Percentiles rank a stretch among this genome's conserved stretches.
Conservation (phyloP, 2,329 filamentous ascomycete genomes). For the Colletotrichum zoysiae region DNA sequence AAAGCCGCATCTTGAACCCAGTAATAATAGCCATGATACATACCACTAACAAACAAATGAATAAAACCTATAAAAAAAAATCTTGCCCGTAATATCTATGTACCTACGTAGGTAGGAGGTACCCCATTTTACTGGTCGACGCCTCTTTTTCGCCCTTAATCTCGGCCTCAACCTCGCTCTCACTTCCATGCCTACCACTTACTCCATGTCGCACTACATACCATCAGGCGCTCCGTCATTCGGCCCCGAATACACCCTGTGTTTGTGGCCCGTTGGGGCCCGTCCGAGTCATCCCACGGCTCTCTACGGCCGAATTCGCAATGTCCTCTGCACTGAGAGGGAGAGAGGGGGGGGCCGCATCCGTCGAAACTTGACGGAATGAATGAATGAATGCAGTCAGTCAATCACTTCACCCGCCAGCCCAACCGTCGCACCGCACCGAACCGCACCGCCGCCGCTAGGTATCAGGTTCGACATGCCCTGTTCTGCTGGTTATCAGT, state of each 20-base stretch:
- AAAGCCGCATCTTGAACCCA: too few species aligned
- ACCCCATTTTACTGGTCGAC: background rate
- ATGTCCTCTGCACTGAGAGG: background rate
- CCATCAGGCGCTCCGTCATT: background rate
- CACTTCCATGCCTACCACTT: background rate
- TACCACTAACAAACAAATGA: too few species aligned
- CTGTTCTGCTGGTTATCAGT: background rate
- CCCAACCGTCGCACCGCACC: conserved; percentile 9
- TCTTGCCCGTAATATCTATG: too few species aligned
- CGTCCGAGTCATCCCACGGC: too few species aligned
- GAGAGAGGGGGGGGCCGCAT: conserved; percentile 15
- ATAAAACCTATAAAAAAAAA: too few species aligned
- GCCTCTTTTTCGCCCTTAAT: background rate
- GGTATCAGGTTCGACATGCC: background rate
- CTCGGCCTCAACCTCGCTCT: background rate
- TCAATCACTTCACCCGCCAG: background rate
- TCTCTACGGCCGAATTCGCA: background rate
- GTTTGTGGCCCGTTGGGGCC: background rate
- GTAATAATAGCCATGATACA: too few species aligned
- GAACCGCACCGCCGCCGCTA: background rate
- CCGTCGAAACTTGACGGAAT: conserved; percentile 19
- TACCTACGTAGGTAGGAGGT: too few species aligned
- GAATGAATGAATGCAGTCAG: too few species aligned
- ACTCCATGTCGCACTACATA: background rate
- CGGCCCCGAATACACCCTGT: background rate